These are phyloP conservation scores for Endothia cerciana DNA, from an alignment of 2,329 filamentous ascomycete genomes.

Conservation along the genomic window DNA sequence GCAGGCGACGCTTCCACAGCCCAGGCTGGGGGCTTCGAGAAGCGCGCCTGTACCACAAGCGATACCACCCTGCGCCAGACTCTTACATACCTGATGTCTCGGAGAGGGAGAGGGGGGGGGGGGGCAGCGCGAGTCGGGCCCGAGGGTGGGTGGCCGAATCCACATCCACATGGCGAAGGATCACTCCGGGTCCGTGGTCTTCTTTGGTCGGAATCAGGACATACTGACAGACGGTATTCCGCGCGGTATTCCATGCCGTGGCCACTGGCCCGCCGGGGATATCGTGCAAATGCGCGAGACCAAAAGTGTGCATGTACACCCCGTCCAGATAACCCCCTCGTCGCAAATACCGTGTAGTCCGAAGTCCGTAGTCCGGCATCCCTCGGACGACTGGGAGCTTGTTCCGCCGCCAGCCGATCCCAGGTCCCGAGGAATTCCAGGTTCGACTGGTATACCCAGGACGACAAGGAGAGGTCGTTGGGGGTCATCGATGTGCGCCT, in stretches of 20 bases:
- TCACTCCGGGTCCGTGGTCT: background rate
- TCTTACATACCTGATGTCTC: background rate
- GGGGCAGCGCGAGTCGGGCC: background rate
- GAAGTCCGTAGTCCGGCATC: too few relatives aligned
- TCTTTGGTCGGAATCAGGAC: background rate
- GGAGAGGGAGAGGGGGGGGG: background rate
- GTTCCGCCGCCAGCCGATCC: too few relatives aligned
- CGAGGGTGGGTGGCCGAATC: conserved; percentile 3
- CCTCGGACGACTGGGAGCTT: too few relatives aligned
- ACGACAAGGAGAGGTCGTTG: too few relatives aligned
- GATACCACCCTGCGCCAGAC: conserved; percentile 1
- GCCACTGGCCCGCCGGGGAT: background rate
- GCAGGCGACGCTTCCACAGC: background rate
- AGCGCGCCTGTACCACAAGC: conserved; percentile 7
- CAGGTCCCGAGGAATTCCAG: too few relatives aligned
- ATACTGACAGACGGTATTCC: background rate
- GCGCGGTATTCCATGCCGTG: background rate
- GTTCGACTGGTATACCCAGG: too few relatives aligned
- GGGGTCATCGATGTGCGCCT: too few relatives aligned
- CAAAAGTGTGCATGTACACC: background rate
- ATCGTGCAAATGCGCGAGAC: background rate
- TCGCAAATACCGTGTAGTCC: too few relatives aligned
- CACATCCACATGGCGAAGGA: conserved; percentile 3
- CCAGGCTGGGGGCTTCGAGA: background rate
- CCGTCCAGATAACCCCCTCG: too few relatives aligned